Base-by-base conservation (phyloP, 768 basidiomycete species). In the Chalciporus pseudorubinellus region DNA sequence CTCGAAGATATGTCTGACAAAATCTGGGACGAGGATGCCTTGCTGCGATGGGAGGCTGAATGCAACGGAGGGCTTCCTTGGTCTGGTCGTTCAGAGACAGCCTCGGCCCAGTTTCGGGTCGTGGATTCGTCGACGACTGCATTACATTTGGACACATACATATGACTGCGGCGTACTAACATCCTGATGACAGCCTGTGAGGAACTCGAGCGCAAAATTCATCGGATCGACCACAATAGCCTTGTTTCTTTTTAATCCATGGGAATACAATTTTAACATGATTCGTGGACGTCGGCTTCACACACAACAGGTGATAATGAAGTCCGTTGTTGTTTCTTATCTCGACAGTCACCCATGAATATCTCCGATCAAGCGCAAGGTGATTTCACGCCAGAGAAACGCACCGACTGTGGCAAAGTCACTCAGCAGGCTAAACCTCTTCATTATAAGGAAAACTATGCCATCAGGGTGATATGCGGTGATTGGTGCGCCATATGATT, bases 11-110 rank as follows among this genome's bases (percentile, higher is more conserved):
- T 55, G 47, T 67, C 69, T 4, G 72, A 64, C 20, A 85, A 83
- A 56, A 56, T 66, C 11, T 87, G 82, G 83, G 82, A 88, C 63
- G 84, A 87, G 58, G 73, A 72, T 18, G 73, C 75, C 22, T 68
- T 89, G 50, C 50, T 58, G 28, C 66, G 65, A 8, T 87, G 85
- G 82, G 86, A 89, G 61, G 66, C 53, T 46, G 70, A 75, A 55
- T 70, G 65, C 21, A 83, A 83, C 56, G 70, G 62, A n/a, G 79
- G 77, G 2, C 67, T 60, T 44, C 59, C 55, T 14, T 83, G 82
- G 82, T 69, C 71, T 36, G 81, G 78, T 18, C 71, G 76, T 5
- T 39, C 44, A 3, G 21, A 19, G n/a, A 11, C 44, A 19, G 4
- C 46, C 3, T 24, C 38, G 33, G 36, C 26, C 8, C 22, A n/a